Percentiles rank a stretch among this genome's conserved stretches.
Evolutionary conservation across 805 yeast species (phyloP).

Genomic region (Ogataea trehaloabstinens): DNA sequence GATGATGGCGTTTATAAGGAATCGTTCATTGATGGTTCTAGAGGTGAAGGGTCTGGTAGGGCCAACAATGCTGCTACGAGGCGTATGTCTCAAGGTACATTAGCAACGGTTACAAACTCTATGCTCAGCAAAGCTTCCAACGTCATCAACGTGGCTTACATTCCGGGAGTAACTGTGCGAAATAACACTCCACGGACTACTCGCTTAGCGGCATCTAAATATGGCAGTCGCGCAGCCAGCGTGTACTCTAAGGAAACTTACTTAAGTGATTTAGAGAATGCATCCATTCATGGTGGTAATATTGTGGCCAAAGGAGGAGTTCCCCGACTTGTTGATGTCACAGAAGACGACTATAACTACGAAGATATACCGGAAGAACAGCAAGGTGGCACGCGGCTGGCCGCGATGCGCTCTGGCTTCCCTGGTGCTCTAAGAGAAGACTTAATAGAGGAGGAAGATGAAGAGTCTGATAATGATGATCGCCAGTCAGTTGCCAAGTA

Average conservation of each 20-base stretch:
- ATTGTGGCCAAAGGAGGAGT: conserved; percentile 28
- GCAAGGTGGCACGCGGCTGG: conserved; percentile 4
- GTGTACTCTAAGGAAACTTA: conserved; percentile 33
- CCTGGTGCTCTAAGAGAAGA: conserved; percentile 21
- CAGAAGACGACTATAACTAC: conserved; percentile 26
- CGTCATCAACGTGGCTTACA: conserved; percentile 86
- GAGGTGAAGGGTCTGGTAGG: conserved; percentile 2
- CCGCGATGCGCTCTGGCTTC: conserved; percentile 19
- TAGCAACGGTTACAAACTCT: conserved; percentile 50
- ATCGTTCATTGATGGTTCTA: conserved; percentile 14
- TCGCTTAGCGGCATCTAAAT: conserved; percentile 14
- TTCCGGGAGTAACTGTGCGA: conserved; percentile 85
- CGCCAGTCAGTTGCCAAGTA: too few relatives aligned
- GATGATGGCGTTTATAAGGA: conserved; percentile 24
- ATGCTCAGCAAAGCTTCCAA: conserved; percentile 79
- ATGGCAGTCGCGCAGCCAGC: conserved; percentile 23
- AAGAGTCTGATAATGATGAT: conserved; percentile 6
- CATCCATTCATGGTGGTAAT: conserved; percentile 32
- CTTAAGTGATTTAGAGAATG: conserved; percentile 32
- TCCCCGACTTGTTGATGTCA: conserved; percentile 27
- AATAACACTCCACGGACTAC: conserved; percentile 31
- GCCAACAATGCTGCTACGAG: conserved; percentile 18
- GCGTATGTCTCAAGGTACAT: conserved; percentile 30
- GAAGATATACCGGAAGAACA: conserved; percentile 9
- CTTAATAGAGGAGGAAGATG: conserved; percentile 24